Evolutionary conservation across 1,139 yeast genomes (phyloP).

Genomic region (Blastobotrys raffinosifermentans): DNA sequence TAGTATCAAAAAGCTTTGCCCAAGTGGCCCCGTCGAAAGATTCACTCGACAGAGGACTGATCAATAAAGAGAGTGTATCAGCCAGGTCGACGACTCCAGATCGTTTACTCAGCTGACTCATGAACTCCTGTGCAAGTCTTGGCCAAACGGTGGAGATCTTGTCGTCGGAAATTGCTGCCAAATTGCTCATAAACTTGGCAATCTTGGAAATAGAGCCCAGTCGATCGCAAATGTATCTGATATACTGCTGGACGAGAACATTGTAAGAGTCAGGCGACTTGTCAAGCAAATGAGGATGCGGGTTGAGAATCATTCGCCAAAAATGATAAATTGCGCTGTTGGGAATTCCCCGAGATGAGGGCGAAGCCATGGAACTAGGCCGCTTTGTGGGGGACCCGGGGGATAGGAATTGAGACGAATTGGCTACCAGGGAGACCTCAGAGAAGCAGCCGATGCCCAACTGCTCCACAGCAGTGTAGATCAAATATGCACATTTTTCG

Average conservation of each 20-base stretch:
- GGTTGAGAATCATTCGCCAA: constrained; percentile 10
- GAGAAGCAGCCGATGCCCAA: constrained; percentile 16
- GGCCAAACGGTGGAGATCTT: background rate
- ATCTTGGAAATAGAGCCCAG: background rate
- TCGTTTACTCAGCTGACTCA: background rate
- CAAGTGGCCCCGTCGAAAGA: too few species aligned
- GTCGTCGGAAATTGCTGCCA: background rate
- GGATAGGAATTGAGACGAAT: background rate
- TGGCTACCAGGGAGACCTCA: constrained; percentile 10
- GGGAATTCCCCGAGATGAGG: constrained; percentile 1
- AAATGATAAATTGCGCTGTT: constrained; percentile 10
- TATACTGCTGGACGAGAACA: background rate
- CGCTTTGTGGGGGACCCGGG: constrained; percentile 5
- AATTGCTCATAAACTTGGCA: background rate
- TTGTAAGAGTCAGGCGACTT: background rate
- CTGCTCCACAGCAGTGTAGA: constrained; percentile 13
- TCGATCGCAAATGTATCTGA: constrained; percentile 1
- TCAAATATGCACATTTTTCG: constrained; percentile 9
- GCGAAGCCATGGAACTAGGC: background rate
- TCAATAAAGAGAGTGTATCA: too few species aligned
- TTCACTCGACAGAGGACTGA: background rate
- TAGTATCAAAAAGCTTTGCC: background rate
- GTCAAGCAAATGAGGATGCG: background rate
- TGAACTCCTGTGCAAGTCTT: background rate
- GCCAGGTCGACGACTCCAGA: background rate